phyloP scores from a whole-genome alignment of 192 early-diverging fungal species.

The Coemansia sp. region DNA sequence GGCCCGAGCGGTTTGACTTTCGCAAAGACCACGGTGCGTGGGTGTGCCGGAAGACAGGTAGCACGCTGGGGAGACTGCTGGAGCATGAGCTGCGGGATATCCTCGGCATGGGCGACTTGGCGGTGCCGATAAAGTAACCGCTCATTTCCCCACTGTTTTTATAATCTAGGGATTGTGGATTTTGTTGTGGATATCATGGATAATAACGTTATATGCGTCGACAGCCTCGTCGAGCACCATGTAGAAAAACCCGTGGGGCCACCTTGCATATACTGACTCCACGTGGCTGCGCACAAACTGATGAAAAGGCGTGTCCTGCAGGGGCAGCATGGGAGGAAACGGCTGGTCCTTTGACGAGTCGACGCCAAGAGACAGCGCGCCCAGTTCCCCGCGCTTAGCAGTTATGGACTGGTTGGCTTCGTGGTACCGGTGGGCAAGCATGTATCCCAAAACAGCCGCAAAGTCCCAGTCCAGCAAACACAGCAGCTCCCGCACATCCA shows the following conservation, averaged over 20 bases:
- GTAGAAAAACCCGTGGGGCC: constrained; percentile 46
- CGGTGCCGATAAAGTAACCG: constrained; percentile 47
- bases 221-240: constrained; percentile 54
- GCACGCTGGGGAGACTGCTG: constrained; percentile 68
- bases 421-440: constrained; percentile 34
- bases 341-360: constrained; percentile 25
- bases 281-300: constrained; percentile 30
- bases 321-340: constrained; percentile 31
- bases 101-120: constrained; percentile 39
- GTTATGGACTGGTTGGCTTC: constrained; percentile 14
- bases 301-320: constrained; percentile 38
- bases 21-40: constrained; percentile 60
- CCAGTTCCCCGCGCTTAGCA: constrained; percentile 29
- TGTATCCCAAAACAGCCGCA: constrained; percentile 45
- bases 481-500: constrained; percentile 23
- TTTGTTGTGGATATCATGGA: constrained; percentile 24
- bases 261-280: constrained; percentile 19
- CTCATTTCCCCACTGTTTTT: too few relatives aligned
- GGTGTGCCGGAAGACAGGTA: constrained; percentile 74
- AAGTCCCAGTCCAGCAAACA: constrained; percentile 45
- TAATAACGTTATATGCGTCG: constrained; percentile 39
- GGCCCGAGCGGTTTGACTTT: constrained; percentile 85
- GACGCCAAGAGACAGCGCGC: constrained; percentile 32
- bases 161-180: constrained; percentile 4
- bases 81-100: constrained; percentile 65